Evolutionary conservation across 169 alveolate genomes (phyloP), one percentile per base, ranked within the genome.

Genomic region (Cryptosporidium canis): DNA sequence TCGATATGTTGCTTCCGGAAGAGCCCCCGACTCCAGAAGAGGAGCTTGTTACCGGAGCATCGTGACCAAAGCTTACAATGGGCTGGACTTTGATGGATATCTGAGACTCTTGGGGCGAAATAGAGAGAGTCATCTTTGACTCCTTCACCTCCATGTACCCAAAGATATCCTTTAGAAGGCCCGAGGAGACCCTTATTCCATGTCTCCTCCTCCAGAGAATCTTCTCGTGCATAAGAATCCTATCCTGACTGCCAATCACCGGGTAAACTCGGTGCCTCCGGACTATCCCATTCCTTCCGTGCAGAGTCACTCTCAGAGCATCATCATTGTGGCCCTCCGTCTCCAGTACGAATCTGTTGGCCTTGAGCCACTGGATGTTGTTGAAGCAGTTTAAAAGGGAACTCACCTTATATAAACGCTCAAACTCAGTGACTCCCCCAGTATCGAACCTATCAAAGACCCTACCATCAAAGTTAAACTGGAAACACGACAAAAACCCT

Each of bases 351-450:
- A 77, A 55, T 14, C 72, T 55, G 53, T 56, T 21, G 47, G 87
- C 64, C 8, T 77, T 77, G 21, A 77, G 7, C 87, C 87, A 77
- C 31, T 77, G 87, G 16, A 64, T 77, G 35, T 77, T 77, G 51
- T 37, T 77, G 29, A 77, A 77, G n/a, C 77, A 55, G 5, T 77
- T 77, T 9, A 77, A 12, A 4, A 77, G 72, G 8, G 87, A 61
- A 6, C 41, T 41, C 21, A 63, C 65, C 18, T 16, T 55, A 31
- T 58, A 77, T 24, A 77, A 3, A 37, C 64, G 65, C 44, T 77
- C 87, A 41, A 77, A 77, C n/a, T 41, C 77, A 44, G 24, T 18
- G 12, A 33, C 21, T 31, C 53, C 61, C 6, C 37, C 67, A n/a
- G 63, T 16, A 43, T 56, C 58, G 45, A 77, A 77, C 31, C n/a